A percentile compares a stretch with the other conserved stretches of the same genome.
Evolutionary conservation across 495 filamentous ascomycete genomes (phyloP).

Genomic region (Amorphotheca resinae): DNA sequence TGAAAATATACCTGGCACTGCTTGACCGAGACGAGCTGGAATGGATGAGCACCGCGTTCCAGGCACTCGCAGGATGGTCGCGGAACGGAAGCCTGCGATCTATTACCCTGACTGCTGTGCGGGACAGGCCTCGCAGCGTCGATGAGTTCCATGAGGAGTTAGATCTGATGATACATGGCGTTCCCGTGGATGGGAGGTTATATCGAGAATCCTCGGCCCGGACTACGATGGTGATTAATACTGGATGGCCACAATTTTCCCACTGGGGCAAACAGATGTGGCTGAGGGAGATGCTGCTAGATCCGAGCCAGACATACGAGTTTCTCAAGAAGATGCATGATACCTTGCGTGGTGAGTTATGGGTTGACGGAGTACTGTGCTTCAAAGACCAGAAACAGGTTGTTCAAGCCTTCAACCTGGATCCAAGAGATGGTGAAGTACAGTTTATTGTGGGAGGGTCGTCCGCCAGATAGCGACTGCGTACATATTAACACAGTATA

Average conservation of each 20-base stretch:
- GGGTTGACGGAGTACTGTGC: conserved; percentile 9
- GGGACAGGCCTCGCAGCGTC: conserved; percentile 12
- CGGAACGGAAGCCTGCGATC: conserved; percentile 5
- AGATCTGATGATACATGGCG: conserved; percentile 8
- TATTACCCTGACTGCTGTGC: conserved; percentile 9
- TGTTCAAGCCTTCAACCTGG: background rate
- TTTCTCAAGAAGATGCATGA: conserved; percentile 12
- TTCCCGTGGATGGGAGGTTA: conserved; percentile 14
- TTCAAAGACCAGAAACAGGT: conserved; percentile 5
- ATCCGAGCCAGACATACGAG: conserved; percentile 13
- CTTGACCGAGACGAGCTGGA: conserved; percentile 20
- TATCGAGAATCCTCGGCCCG: conserved; percentile 2
- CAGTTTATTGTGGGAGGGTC: conserved; percentile 1
- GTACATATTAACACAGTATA: no score
- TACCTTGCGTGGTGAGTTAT: conserved; percentile 13
- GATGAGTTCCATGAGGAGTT: conserved; percentile 16
- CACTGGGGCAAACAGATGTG: conserved; percentile 20
- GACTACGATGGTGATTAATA: conserved; percentile 8
- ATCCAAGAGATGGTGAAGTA: conserved; percentile 18
- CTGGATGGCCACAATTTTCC: conserved; percentile 17
- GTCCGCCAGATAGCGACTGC: background rate
- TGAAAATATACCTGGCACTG: conserved; percentile 14
- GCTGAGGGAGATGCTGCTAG: conserved; percentile 17
- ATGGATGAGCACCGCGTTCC: conserved; percentile 12
- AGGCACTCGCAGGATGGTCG: conserved; percentile 7